phyloP scores from a whole-genome alignment of 75 land plant genomes.

The Pseudotsuga menziesii region DNA sequence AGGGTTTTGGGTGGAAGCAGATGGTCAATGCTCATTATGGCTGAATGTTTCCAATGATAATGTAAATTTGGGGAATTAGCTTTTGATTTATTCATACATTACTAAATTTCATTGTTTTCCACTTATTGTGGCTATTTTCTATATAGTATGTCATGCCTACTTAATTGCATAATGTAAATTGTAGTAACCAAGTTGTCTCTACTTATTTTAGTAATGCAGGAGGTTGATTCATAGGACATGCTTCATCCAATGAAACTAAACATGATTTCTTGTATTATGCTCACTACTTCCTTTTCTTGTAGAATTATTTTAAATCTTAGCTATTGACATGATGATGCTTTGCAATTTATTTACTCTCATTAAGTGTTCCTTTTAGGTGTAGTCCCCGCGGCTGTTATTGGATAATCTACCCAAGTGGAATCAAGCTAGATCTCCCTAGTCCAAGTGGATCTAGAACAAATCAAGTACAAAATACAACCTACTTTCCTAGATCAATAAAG shows the following conservation, averaged over 20 bases:
- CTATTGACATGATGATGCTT: conserved; percentile 1
- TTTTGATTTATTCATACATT: not conserved
- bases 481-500: no score
- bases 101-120: not conserved
- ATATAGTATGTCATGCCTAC: not conserved
- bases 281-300: not conserved
- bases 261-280: conserved; percentile 57
- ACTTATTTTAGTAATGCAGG: conserved; percentile 28
- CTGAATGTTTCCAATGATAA: no score
- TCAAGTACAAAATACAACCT: no score
- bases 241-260: conserved; percentile 60
- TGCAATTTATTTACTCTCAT: not conserved
- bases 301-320: not conserved
- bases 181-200: not conserved
- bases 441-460: no score
- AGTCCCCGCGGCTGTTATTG: no score
- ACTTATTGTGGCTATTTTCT: not conserved
- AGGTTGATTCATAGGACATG: conserved; percentile 28
- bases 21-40: no score
- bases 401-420: no score
- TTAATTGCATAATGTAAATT: not conserved
- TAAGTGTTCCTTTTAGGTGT: no score
- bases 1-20: no score
- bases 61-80: not conserved
- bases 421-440: no score